These are phyloP conservation scores for Talaromyces ruber DNA, from an alignment of 495 filamentous ascomycete species.

Conservation along the genomic window DNA sequence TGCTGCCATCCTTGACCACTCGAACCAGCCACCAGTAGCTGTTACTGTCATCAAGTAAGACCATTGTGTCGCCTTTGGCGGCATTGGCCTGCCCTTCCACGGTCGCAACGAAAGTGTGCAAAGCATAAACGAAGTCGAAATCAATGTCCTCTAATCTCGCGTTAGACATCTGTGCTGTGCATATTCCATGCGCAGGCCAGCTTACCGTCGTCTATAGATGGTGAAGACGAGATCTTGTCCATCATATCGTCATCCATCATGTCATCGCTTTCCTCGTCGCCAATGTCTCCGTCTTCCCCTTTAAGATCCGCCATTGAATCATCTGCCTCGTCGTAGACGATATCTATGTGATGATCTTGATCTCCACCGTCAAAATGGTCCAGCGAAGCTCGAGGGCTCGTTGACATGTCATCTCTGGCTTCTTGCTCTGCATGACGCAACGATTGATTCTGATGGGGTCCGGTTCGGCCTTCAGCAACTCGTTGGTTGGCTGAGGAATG, in stretches of 20 bases:
- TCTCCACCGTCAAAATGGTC: slow-evolving; percentile 40
- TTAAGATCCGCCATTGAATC: slow-evolving; percentile 22
- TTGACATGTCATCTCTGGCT: slow-evolving; percentile 53
- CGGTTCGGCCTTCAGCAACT: slow-evolving; percentile 49
- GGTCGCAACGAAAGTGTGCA: slow-evolving; percentile 95
- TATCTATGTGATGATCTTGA: slow-evolving; percentile 37
- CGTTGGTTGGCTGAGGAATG: slow-evolving; percentile 46
- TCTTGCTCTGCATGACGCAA: slow-evolving; percentile 74
- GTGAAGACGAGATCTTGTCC: slow-evolving; percentile 96
- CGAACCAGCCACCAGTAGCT: slow-evolving; percentile 99
- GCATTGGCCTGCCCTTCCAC: slow-evolving; percentile 98
- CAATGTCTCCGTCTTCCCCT: slow-evolving; percentile 44
- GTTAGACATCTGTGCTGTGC: neutral
- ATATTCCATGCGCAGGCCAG: slow-evolving; percentile 14
- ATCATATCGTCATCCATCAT: slow-evolving; percentile 81
- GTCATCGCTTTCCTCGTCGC: slow-evolving; percentile 61
- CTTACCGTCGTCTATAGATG: slow-evolving; percentile 98
- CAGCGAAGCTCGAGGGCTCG: slow-evolving; percentile 37
- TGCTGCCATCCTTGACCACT: slow-evolving; percentile 94
- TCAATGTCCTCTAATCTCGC: slow-evolving; percentile 93
- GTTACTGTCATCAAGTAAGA: slow-evolving; percentile 98
- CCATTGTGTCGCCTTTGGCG: slow-evolving; percentile 98
- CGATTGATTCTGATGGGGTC: slow-evolving; percentile 78
- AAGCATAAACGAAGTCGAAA: slow-evolving; percentile 97
- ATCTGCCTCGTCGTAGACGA: slow-evolving; percentile 25